phyloP scores from a whole-genome alignment of 2,329 filamentous ascomycete genomes.

The Pezicula carpinea region DNA sequence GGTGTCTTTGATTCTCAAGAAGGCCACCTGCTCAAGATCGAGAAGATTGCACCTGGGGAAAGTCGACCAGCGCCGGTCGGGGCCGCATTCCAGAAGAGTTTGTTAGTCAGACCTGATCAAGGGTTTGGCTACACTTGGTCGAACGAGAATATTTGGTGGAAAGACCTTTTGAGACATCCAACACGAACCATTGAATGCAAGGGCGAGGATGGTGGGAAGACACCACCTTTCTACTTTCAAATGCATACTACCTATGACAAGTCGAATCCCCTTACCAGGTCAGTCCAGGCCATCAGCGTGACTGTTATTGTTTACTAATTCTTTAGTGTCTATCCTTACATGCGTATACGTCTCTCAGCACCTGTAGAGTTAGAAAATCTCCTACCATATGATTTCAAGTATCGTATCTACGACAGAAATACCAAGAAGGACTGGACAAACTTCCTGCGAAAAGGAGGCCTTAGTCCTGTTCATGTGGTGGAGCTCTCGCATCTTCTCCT shows the following conservation, averaged over 20 bases:
- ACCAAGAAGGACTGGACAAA: constrained; percentile 99
- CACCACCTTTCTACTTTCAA: constrained; percentile 91
- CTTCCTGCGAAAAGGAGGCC: constrained; percentile 90
- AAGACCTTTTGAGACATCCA: constrained; percentile 77
- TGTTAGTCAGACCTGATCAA: constrained; percentile 85
- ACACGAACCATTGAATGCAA: constrained; percentile 85
- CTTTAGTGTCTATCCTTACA: constrained; percentile 78
- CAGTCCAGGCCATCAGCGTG: constrained; percentile 26
- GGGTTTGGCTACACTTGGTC: constrained; percentile 98
- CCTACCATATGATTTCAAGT: constrained; percentile 97
- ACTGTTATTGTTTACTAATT: constrained; percentile 26
- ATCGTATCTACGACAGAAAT: constrained; percentile 97
- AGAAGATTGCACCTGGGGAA: constrained; percentile 93
- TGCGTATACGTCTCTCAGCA: constrained; percentile 87
- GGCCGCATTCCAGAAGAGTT: constrained; percentile 81
- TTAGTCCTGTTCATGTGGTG: constrained; percentile 95
- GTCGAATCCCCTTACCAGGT: constrained; percentile 75
- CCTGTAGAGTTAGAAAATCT: constrained; percentile 93
- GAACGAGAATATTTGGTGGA: constrained; percentile 86
- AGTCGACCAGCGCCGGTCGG: constrained; percentile 87
- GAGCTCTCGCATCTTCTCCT: constrained; percentile 91
- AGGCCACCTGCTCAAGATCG: constrained; percentile 90
- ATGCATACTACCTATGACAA: constrained; percentile 82
- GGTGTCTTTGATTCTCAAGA: constrained; percentile 85
- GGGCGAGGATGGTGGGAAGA: constrained; percentile 73